Evolutionary conservation across 2,329 filamentous ascomycete species (phyloP), one percentile per base, ranked within the genome.

Genomic region (Exserohilum turcica): DNA sequence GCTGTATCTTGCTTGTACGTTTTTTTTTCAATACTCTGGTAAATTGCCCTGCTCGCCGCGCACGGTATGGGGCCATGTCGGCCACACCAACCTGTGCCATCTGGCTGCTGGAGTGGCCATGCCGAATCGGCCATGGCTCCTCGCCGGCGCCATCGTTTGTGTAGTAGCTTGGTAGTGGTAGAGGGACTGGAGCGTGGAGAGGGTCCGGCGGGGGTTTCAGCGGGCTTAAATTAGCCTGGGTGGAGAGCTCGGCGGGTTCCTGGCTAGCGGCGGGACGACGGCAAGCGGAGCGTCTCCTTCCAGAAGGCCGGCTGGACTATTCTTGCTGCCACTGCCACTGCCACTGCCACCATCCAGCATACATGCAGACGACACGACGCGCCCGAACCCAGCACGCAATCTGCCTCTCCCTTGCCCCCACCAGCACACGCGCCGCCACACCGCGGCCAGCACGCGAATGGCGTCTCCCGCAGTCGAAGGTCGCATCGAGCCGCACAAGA

Each of bases 401-500:
- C 12, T 43, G 12, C n/a, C 31, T 3, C 13, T 37, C 24, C 0
- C 3, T 9, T 3, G 3, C n/a, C 28, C 8, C 32, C 12, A 7
- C 6, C 2, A 16, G 4, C 15, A 35, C 36, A 12, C 16, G 16
- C 12, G 35, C 29, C 29, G 39, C 51, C 27, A 10, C n/a, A 27
- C 2, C 2, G 19, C 19, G 7, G 19, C 45, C 10, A 29, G 18
- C 21, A 19, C 27, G 27, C 18, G 29, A 31, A 76, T 76, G 74
- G 73, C 73, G 19, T 75, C 73, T 21, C 74, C 74, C 6, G 61
- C 67, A 59, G 50, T 74, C 12, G 70, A 73, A 48, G 65, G 63
- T 32, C 66, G 71, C 24, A 55, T 75, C 33, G 73, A 76, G 58
- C 74, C 74, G 24, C 65, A 71, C 60, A 73, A 73, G 62, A 74